Evolutionary conservation across 441 rosid genomes (phyloP).

Genomic region (Jatropha podagrica): DNA sequence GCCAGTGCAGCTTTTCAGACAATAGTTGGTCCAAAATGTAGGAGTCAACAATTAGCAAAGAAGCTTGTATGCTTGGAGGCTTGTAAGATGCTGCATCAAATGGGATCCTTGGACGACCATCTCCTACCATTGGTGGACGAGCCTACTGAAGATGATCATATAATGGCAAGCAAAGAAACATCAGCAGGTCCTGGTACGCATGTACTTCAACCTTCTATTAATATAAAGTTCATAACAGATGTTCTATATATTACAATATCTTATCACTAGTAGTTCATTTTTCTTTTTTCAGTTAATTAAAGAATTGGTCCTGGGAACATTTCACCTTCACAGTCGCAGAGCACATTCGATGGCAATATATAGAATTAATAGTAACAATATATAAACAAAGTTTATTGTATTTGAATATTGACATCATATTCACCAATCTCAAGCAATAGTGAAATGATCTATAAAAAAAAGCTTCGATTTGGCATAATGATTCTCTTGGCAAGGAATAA

Average conservation of each 20-base stretch:
- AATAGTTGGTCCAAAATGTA: constrained; percentile 52
- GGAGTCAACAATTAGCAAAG: constrained; percentile 55
- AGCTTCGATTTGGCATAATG: neutral
- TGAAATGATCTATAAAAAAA: neutral
- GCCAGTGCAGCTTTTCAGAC: constrained; percentile 53
- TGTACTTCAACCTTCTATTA: neutral
- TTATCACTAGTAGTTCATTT: neutral
- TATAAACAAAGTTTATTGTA: neutral
- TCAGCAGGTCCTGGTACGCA: constrained; percentile 60
- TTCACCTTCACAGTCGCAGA: neutral
- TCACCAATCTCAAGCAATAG: neutral
- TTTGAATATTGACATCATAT: neutral
- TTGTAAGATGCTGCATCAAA: constrained; percentile 64
- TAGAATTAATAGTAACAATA: neutral
- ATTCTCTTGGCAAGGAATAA: neutral
- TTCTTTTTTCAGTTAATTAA: neutral
- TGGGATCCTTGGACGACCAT: constrained; percentile 57
- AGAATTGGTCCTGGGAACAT: neutral
- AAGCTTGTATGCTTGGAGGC: constrained; percentile 72
- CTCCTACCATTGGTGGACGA: constrained; percentile 44
- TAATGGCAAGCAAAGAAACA: constrained; percentile 41
- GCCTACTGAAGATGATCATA: constrained; percentile 30
- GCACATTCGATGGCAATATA: neutral
- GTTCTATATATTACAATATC: neutral
- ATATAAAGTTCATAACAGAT: neutral